Evolutionary conservation across 768 basidiomycete species (phyloP).

Genomic region (Boletus pseudopeckii): DNA sequence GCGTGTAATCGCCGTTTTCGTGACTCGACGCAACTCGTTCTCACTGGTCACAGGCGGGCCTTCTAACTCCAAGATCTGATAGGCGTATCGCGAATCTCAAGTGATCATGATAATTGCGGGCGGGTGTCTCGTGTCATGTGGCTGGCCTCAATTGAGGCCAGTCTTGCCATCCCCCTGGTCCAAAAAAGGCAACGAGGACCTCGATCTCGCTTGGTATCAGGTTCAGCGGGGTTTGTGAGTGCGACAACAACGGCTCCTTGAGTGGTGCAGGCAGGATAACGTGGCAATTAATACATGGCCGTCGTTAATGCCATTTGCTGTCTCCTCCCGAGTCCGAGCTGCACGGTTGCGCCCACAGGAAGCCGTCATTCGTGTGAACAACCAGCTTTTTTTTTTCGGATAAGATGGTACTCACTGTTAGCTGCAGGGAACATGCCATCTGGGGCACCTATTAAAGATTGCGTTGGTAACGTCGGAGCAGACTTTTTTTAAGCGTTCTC

Average conservation of each 20-base stretch:
- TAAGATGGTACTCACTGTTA: neutral
- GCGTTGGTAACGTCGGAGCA: conserved; percentile 16
- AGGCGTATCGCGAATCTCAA: neutral
- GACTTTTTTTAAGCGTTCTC: conserved; percentile 15
- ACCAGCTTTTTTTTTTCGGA: neutral
- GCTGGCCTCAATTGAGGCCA: conserved; percentile 4
- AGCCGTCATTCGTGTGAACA: conserved; percentile 15
- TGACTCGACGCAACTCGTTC: conserved; percentile 3
- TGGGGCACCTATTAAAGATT: neutral
- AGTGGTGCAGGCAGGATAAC: conserved; percentile 7
- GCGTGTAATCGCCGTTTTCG: conserved; percentile 12
- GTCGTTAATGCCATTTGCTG: conserved; percentile 3
- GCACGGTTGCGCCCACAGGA: conserved; percentile 5
- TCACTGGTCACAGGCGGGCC: conserved; percentile 3
- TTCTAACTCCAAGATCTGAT: conserved; percentile 19
- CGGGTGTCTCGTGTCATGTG: conserved; percentile 7
- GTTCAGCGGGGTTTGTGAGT: conserved; percentile 17
- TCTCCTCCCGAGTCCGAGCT: conserved; percentile 8
- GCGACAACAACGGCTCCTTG: conserved; percentile 2
- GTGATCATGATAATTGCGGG: conserved; percentile 18
- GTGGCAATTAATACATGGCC: conserved; percentile 5
- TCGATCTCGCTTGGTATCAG: conserved; percentile 4
- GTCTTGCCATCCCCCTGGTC: neutral
- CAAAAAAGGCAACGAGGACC: conserved; percentile 5
- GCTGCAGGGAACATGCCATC: neutral